Evolutionary conservation across 192 early-diverging fungal genomes (phyloP).

Genomic region (Umbelopsis isabellina): DNA sequence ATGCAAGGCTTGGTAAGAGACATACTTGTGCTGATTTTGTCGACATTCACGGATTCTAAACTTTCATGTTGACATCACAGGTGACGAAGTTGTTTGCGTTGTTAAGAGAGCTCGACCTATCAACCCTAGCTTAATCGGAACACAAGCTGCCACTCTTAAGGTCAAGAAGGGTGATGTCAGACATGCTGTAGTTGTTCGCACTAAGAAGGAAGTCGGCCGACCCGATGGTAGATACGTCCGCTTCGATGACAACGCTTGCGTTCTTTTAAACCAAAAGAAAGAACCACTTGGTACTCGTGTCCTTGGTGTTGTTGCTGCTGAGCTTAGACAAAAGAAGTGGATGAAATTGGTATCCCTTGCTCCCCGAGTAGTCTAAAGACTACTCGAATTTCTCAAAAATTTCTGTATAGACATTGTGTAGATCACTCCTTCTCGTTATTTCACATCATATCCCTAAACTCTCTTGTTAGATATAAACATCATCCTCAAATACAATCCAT

Average conservation of each 20-base stretch:
- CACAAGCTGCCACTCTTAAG: conserved; percentile 65
- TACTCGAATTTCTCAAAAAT: background rate
- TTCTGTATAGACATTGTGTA: conserved; percentile 14
- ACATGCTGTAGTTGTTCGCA: conserved; percentile 88
- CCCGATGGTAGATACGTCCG: conserved; percentile 90
- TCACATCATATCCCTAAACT: conserved; percentile 6
- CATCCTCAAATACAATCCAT: too few species aligned
- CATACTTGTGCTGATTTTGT: background rate
- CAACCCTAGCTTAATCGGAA: conserved; percentile 53
- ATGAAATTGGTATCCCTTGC: conserved; percentile 94
- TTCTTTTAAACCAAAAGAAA: conserved; percentile 91
- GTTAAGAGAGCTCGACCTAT: conserved; percentile 91
- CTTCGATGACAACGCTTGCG: conserved; percentile 97
- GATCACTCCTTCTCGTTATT: conserved; percentile 4
- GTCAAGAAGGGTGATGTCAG: conserved; percentile 94
- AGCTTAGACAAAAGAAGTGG: conserved; percentile 93
- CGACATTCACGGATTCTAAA: background rate
- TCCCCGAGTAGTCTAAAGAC: conserved; percentile 78
- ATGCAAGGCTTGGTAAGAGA: conserved; percentile 61
- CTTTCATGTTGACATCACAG: conserved; percentile 43
- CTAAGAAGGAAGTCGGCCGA: conserved; percentile 84
- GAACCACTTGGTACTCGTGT: conserved; percentile 95
- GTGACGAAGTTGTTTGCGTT: conserved; percentile 95
- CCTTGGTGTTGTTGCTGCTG: conserved; percentile 85
- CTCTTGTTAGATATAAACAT: conserved; percentile 15